phyloP scores from a whole-genome alignment of 768 basidiomycete genomes.

The Kwoniella europaea region DNA sequence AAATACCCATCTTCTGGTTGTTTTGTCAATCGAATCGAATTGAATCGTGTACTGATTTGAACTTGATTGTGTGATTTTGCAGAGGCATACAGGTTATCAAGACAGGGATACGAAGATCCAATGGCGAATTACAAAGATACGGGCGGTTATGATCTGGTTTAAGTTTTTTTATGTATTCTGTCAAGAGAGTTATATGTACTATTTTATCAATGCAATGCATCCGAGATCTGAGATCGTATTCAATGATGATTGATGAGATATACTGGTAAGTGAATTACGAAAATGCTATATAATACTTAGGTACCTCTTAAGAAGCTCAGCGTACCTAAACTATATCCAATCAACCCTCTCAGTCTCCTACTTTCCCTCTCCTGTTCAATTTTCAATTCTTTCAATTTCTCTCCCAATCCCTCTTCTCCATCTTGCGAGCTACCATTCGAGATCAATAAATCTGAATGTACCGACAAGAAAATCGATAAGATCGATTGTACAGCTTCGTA shows the following conservation, averaged over 20 bases:
- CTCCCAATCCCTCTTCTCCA: conserved; percentile 63
- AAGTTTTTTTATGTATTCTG: background rate
- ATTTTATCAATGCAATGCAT: conserved; percentile 14
- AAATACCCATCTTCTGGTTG: too few species aligned
- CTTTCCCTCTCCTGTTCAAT: conserved; percentile 77
- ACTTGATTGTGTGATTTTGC: background rate
- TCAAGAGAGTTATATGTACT: background rate
- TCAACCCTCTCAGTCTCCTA: conserved; percentile 65
- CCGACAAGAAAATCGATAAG: conserved; percentile 78
- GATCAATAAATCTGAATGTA: conserved; percentile 81
- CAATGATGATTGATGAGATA: background rate
- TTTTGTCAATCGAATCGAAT: background rate
- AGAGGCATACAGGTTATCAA: conserved; percentile 87
- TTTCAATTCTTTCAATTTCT: conserved; percentile 66
- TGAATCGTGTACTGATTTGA: conserved; percentile 13
- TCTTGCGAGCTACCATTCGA: conserved; percentile 58
- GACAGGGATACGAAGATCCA: conserved; percentile 76
- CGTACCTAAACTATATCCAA: conserved; percentile 58
- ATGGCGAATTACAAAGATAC: conserved; percentile 88
- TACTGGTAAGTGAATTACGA: background rate
- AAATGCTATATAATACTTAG: conserved; percentile 8
- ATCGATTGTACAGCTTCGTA: conserved; percentile 94
- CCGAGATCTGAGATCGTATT: background rate
- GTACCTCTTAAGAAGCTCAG: conserved; percentile 56
- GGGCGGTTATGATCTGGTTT: conserved; percentile 29